These are phyloP conservation scores for Alternaria novae-zelandiae DNA, from an alignment of 2,329 filamentous ascomycete species.

Conservation along the genomic window DNA sequence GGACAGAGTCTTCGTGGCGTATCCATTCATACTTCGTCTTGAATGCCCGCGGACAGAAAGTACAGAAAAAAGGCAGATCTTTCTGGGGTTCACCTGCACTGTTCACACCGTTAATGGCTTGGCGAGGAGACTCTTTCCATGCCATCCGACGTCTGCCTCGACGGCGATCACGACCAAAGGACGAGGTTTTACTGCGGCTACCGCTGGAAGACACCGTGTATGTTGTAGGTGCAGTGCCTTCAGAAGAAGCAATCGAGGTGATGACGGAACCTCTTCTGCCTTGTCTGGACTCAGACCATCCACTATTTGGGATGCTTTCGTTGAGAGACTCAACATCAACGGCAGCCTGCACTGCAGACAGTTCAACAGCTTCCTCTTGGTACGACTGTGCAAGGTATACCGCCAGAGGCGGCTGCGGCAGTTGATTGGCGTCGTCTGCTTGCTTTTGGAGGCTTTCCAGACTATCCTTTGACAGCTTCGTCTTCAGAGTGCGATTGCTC, in stretches of 20 bases:
- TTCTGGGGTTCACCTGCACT: conserved; percentile 37
- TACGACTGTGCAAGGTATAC: conserved; percentile 46
- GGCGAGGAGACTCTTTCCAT: conserved; percentile 41
- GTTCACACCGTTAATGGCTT: conserved; percentile 39
- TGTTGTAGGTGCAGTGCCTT: conserved; percentile 40
- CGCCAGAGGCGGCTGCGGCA: conserved; percentile 41
- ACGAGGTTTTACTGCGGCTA: conserved; percentile 43
- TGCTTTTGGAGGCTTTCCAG: conserved; percentile 38
- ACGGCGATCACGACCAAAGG: conserved; percentile 43
- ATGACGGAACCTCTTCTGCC: conserved; percentile 37
- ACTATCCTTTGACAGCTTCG: conserved; percentile 39
- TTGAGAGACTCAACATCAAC: conserved; percentile 31
- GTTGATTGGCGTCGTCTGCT: conserved; percentile 19
- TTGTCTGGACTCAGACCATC: conserved; percentile 30
- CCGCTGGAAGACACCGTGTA: conserved; percentile 42
- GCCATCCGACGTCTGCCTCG: conserved; percentile 44
- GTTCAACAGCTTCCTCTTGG: conserved; percentile 38
- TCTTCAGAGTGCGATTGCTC: conserved; percentile 17
- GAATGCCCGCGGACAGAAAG: conserved; percentile 46
- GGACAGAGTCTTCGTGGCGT: conserved; percentile 47
- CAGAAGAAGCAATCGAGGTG: conserved; percentile 40
- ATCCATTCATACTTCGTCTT: conserved; percentile 48
- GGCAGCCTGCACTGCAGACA: conserved; percentile 40
- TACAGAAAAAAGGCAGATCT: conserved; percentile 46
- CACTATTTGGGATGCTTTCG: conserved; percentile 29